Evolutionary conservation across 257 asterid genomes (phyloP).

Genomic region (Solanum tarapatanum): DNA sequence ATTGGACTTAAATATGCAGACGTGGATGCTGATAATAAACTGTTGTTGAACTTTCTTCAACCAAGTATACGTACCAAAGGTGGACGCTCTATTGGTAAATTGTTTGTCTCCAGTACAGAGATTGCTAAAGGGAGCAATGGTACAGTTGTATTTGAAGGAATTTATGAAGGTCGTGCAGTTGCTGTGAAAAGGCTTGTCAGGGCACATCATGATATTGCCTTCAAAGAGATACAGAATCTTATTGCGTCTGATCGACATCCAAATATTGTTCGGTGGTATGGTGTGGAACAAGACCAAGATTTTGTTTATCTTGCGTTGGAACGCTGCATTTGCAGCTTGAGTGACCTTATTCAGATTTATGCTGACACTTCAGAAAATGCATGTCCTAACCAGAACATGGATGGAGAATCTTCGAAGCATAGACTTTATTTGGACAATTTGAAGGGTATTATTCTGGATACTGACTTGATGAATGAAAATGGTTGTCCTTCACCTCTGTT

Average conservation of each 20-base stretch:
- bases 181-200: constrained; percentile 95
- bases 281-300: constrained; percentile 85
- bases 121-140: constrained; percentile 95
- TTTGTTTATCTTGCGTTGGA: constrained; percentile 88
- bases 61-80: constrained; percentile 23
- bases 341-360: constrained; percentile 60
- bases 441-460: constrained; percentile 25
- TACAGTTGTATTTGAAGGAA: constrained; percentile 84
- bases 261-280: constrained; percentile 83
- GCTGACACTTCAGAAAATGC: constrained; percentile 27
- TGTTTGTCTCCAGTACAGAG: constrained; percentile 58
- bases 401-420: constrained; percentile 25
- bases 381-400: constrained; percentile 16
- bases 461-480: constrained; percentile 48
- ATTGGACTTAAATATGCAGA: constrained; percentile 18
- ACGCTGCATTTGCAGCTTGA: constrained; percentile 78
- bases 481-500: constrained; percentile 65
- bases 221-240: constrained; percentile 82
- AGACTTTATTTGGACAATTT: constrained; percentile 24
- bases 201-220: constrained; percentile 74
- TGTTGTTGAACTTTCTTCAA: constrained; percentile 39
- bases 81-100: constrained; percentile 71
- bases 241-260: constrained; percentile 83
- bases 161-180: constrained; percentile 72
- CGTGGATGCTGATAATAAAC: constrained; percentile 20